Conservation (phyloP, 805 yeast genomes). For the Maudiozyma pseudohumilis region DNA sequence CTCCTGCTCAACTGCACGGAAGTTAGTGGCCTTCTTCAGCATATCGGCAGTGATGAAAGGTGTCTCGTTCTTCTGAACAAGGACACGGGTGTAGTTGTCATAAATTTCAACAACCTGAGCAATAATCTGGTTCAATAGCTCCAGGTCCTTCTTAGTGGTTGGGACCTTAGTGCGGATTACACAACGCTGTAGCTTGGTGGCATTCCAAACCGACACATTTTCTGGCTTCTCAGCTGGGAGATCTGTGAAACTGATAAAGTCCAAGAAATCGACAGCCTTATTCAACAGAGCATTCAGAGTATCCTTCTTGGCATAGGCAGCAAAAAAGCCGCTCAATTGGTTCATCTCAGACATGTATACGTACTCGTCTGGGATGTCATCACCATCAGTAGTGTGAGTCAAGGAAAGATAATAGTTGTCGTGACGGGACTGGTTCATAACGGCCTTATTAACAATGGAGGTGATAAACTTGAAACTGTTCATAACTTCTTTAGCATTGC, state of each 20-base stretch:
- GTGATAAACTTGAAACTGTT: conserved; percentile 49
- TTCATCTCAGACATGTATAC: conserved; percentile 85
- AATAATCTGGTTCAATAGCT: conserved; percentile 40
- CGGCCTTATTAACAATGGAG: conserved; percentile 75
- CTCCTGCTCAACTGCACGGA: conserved; percentile 63
- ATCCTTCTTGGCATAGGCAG: conserved; percentile 4
- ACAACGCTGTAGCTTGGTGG: conserved; percentile 40
- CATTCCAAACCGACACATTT: conserved; percentile 42
- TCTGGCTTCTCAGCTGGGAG: conserved; percentile 67
- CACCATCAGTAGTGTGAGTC: conserved; percentile 70
- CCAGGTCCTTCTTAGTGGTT: conserved; percentile 39
- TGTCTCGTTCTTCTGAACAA: conserved; percentile 32
- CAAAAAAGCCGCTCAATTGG: conserved; percentile 62
- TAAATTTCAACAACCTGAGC: conserved; percentile 48
- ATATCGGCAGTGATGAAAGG: conserved; percentile 64
- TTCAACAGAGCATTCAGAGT: conserved; percentile 34
- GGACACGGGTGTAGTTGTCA: conserved; percentile 41
- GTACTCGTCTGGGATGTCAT: conserved; percentile 57
- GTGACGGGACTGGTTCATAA: conserved; percentile 68
- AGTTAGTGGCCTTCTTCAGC: conserved; percentile 60
- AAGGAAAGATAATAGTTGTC: conserved; percentile 74
- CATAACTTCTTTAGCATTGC: conserved; percentile 38
- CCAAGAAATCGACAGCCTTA: conserved; percentile 40
- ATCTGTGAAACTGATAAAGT: conserved; percentile 74
- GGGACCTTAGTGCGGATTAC: conserved; percentile 47